Conservation (phyloP, 441 rosid species). For the Brassica balearica region DNA sequence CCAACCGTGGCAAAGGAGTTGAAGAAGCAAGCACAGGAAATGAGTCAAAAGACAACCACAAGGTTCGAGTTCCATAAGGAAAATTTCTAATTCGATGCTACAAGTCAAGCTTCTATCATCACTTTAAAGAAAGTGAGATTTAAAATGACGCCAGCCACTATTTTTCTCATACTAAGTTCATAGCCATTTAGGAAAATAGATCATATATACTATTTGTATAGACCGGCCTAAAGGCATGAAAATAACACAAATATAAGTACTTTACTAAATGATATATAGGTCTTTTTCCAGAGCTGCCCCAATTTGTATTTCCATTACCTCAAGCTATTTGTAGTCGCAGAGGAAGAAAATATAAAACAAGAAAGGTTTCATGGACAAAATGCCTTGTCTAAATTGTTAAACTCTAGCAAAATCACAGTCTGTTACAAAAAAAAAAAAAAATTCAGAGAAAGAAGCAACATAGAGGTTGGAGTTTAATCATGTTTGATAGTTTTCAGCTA, state of each 20-base stretch:
- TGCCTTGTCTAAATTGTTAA: neutral
- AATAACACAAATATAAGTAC: slow-evolving; percentile 36
- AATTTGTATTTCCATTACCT: slow-evolving; percentile 26
- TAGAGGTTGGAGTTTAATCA: neutral
- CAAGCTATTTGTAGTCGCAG: slow-evolving; percentile 20
- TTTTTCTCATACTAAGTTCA: slow-evolving; percentile 41
- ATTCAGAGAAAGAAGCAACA: neutral
- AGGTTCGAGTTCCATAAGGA: slow-evolving; percentile 94
- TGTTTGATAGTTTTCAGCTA: neutral
- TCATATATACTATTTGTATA: slow-evolving; percentile 41
- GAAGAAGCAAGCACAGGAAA: slow-evolving; percentile 72
- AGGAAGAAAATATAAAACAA: slow-evolving; percentile 6
- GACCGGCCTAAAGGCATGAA: slow-evolving; percentile 44
- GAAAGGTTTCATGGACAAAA: neutral
- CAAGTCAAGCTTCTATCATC: slow-evolving; percentile 26
- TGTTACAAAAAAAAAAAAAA: too few relatives aligned
- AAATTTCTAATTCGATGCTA: slow-evolving; percentile 55
- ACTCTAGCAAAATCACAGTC: too few relatives aligned
- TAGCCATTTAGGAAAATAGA: slow-evolving; percentile 40
- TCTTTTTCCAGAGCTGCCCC: neutral
- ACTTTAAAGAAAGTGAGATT: slow-evolving; percentile 36
- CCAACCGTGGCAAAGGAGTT: slow-evolving; percentile 92
- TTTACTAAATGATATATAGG: slow-evolving; percentile 14
- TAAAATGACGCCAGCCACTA: slow-evolving; percentile 18
- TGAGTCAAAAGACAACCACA: slow-evolving; percentile 79